These are phyloP conservation scores for Xenosphaeropsis pyriputrescens DNA, from an alignment of 2,329 filamentous ascomycete species.

Conservation along the genomic window DNA sequence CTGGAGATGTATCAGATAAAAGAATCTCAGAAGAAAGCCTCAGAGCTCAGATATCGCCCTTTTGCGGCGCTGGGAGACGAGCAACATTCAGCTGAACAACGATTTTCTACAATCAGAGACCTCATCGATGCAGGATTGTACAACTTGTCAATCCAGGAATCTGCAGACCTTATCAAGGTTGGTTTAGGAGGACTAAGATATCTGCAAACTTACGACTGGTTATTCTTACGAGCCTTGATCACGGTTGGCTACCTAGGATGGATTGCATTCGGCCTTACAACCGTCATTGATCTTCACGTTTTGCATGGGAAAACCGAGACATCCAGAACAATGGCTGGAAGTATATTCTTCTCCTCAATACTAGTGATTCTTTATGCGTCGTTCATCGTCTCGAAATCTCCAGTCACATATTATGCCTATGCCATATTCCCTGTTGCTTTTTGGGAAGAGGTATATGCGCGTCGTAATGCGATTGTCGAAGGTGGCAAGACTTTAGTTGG, in stretches of 20 bases:
- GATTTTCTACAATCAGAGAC: conserved; percentile 50
- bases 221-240: conserved; percentile 80
- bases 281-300: conserved; percentile 78
- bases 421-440: conserved; percentile 86
- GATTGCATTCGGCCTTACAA: conserved; percentile 85
- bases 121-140: conserved; percentile 52
- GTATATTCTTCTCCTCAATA: conserved; percentile 57
- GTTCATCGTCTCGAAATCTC: conserved; percentile 66
- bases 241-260: conserved; percentile 87
- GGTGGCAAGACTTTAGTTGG: conserved; percentile 57
- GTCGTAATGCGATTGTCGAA: conserved; percentile 51
- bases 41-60: conserved; percentile 62
- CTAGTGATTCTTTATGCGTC: conserved; percentile 66
- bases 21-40: conserved; percentile 66
- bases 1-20: conserved; percentile 95
- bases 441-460: conserved; percentile 89
- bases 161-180: conserved; percentile 60
- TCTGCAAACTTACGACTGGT: conserved; percentile 95
- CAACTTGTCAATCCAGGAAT: conserved; percentile 67
- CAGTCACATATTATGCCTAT: conserved; percentile 78
- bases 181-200: conserved; percentile 78
- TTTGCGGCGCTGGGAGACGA: conserved; percentile 55
- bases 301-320: conserved; percentile 54
- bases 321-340: conserved; percentile 43
- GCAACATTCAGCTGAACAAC: conserved; percentile 46